Base-by-base conservation (phyloP, 2,329 filamentous ascomycete species). In the Talaromyces sp. region DNA sequence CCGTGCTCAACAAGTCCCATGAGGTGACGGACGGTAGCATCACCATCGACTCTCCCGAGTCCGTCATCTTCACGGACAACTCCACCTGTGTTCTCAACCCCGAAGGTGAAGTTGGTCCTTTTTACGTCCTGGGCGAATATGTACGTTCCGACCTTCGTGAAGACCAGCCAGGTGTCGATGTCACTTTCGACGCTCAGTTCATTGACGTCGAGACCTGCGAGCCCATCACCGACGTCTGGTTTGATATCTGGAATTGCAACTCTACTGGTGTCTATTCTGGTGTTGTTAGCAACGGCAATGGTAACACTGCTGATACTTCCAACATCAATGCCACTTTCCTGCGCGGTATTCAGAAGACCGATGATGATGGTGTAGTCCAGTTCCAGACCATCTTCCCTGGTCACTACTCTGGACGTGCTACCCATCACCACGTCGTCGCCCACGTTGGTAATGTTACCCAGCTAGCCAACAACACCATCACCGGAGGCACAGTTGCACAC, bases 401-500 rank as follows among this genome's bases (percentile, higher is more conserved):
- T 15, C 79, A 83, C 70, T 82, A 82, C 69, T 63, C 68, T 35
- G 75, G 80, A 37, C 72, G 74, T 15, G 66, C 75, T 4, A 75
- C 71, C 9, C 74, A 77, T 45, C 66, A 73, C 58, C 75, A 75
- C 43, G 66, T 76, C 41, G 64, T 75, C 35, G 72, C 73, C 3
- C 74, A 76, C 54, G 66, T 69, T 19, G 61, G 61, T 6, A 74
- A 74, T 11, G 71, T 69, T 7, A 67, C 69, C 15, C 68, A 81
- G 9, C 60, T 74, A 41, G 33, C 67, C 1, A 74, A 74, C 62
- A 70, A 70, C 22, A 74, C 73, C 1, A 81, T 85, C 65, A 76
- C 77, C 43, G 83, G 81, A 61, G 80, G 79, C 22, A 79, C 75
- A 47, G 81, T 85, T 60, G 80, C 83, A 9, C 87, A 89, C 73